Conservation (phyloP, 2,329 filamentous ascomycete species). For the Aspergillus sp. region DNA sequence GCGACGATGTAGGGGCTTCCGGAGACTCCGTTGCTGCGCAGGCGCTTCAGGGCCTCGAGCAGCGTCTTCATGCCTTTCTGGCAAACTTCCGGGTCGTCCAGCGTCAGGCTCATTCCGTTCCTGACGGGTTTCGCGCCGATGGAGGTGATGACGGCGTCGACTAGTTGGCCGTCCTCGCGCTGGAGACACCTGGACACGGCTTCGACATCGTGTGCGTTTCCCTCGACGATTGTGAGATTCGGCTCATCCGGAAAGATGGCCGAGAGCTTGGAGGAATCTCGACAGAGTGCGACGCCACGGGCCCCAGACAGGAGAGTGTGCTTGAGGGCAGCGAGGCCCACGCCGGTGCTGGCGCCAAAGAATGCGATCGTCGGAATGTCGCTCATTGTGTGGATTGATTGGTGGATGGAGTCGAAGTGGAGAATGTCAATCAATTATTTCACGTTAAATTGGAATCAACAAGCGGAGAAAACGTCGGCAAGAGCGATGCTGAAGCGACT, state of each 20-base stretch:
- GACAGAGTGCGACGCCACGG: not conserved
- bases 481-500: no score
- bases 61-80: not conserved
- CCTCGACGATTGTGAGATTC: not conserved
- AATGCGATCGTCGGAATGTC: not conserved
- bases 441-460: no score
- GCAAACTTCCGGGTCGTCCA: not conserved
- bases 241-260: not conserved
- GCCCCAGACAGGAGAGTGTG: not conserved
- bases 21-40: not conserved
- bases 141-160: not conserved
- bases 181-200: not conserved
- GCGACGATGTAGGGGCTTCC: not conserved
- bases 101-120: not conserved
- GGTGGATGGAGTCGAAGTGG: not conserved
- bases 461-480: no score
- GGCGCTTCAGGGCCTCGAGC: not conserved
- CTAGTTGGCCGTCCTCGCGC: not conserved
- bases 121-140: not conserved
- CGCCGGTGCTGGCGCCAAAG: not conserved
- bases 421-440: not conserved
- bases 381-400: not conserved
- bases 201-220: not conserved
- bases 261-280: not conserved
- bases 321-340: not conserved